Base-by-base conservation (phyloP, 208 protist genomes). In the Leishmania turanica region DNA sequence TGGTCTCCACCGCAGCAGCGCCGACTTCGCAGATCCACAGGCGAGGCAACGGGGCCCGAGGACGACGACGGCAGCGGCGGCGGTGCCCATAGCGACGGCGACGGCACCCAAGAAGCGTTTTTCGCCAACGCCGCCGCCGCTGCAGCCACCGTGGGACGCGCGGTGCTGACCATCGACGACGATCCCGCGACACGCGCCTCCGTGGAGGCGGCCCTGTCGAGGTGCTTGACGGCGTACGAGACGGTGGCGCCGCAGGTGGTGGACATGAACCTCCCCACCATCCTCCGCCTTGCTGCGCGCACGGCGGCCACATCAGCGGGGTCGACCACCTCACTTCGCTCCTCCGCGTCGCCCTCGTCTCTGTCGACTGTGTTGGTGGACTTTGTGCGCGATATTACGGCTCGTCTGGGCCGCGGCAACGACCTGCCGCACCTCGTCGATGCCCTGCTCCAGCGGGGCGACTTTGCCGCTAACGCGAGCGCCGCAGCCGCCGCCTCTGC, bases 231-330 rank as follows among this genome's bases (percentile, higher is more conserved):
- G 17, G 88, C 93, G 21, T 98, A 98, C 83, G 95, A 98, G 70
- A 78, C 84, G 3, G 89, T 98, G n/a, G 95, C 95, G 27, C 95
- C 95, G 74, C 95, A 98, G 80, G 92, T 98, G 64, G 87, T 98
- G 75, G 91, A 98, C 77, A 84, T 90, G 72, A 92, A 96, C 69
- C 80, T 98, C 19, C n/a, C 85, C 56, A 86, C 82, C 24, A 96
- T 98, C 73, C 78, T 98, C 6, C 90, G 89, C 34, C 87, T 98
- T 54, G 89, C 87, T 7, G 86, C 93, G 2, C 86, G 84, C 73
- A 83, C 93, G 45, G 87, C 86, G 11, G 60, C 76, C 47, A 53
- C 34, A 27, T 40, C 53, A 76, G 51, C 40, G 66, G 56, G 72
- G 58, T 69, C 19, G 37, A 27, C 31, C 73, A 72, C 42, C 65